Percentiles rank a stretch among this genome's conserved stretches.
Evolutionary conservation across 2,329 filamentous ascomycete species (phyloP).

Genomic region (Beauveria sp.): DNA sequence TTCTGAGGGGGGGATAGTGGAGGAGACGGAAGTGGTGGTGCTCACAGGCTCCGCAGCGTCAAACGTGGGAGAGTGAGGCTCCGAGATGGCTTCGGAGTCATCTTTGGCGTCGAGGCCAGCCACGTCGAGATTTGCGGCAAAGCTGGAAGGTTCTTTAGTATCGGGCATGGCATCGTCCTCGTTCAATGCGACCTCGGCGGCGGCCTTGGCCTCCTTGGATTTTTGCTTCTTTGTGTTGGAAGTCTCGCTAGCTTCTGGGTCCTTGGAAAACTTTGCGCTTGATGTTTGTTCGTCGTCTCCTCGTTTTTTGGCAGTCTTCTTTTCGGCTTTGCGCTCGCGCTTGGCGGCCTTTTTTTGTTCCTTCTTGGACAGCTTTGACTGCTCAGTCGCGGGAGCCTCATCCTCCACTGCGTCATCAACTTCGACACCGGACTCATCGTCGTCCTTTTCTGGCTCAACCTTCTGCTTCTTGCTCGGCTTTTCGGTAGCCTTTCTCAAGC

Average conservation of each 20-base stretch:
- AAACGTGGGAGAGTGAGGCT: conserved; percentile 42
- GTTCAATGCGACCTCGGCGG: conserved; percentile 14
- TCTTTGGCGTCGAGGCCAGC: conserved; percentile 30
- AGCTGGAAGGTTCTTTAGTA: conserved; percentile 14
- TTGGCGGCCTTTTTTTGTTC: conserved; percentile 41
- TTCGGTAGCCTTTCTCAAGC: conserved; percentile 42
- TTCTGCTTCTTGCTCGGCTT: conserved; percentile 51
- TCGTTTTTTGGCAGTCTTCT: conserved; percentile 36
- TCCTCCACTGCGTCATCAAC: conserved; percentile 34
- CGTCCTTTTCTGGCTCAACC: conserved; percentile 21
- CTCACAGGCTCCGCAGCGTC: conserved; percentile 49
- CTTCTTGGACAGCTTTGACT: conserved; percentile 41
- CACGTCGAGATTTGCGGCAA: conserved; percentile 20
- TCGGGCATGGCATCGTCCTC: conserved; percentile 11
- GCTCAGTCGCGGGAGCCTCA: conserved; percentile 22
- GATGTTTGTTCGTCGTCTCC: conserved; percentile 17
- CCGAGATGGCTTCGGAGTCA: conserved; percentile 47
- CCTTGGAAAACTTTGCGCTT: conserved; percentile 15
- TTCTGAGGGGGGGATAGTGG: conserved; percentile 50
- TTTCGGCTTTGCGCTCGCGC: conserved; percentile 19
- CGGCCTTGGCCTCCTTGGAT: conserved; percentile 22
- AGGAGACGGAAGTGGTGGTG: conserved; percentile 62
- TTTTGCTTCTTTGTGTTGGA: conserved; percentile 19
- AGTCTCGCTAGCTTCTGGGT: conserved; percentile 28
- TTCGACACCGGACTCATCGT: conserved; percentile 14